Conservation (phyloP, 2,329 filamentous ascomycete species). For the Annulohypoxylon truncatum region DNA sequence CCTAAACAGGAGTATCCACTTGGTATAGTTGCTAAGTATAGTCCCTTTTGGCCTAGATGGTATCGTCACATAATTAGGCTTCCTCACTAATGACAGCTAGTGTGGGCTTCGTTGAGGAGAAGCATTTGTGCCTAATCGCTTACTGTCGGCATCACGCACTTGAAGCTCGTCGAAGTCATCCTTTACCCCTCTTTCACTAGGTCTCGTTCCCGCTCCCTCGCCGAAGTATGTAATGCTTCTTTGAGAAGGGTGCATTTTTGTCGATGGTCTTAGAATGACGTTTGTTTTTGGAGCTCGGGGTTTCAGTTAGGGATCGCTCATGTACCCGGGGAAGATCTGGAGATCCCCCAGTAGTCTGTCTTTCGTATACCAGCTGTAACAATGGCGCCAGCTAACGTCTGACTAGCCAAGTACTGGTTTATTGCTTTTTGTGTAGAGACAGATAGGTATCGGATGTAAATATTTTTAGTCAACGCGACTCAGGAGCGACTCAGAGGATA, state of each 20-base stretch:
- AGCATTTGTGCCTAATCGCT: conserved; percentile 3
- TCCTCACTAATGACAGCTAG: background rate
- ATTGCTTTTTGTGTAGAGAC: conserved; percentile 20
- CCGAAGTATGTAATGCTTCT: conserved; percentile 1
- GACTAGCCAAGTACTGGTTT: background rate
- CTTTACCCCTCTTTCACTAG: background rate
- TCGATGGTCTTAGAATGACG: conserved; percentile 9
- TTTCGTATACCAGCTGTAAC: conserved; percentile 14
- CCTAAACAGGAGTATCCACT: conserved; percentile 21
- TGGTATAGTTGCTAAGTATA: conserved; percentile 22
- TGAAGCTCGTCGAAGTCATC: conserved; percentile 6
- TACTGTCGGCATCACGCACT: conserved; percentile 13
- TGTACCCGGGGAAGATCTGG: conserved; percentile 24
- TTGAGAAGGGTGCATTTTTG: background rate
- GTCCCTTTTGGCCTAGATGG: conserved; percentile 10
- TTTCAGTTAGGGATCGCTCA: conserved; percentile 20
- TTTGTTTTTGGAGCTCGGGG: conserved; percentile 8
- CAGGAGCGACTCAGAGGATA: conserved; percentile 8
- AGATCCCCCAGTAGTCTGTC: conserved; percentile 14
- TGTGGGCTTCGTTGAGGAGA: conserved; percentile 9
- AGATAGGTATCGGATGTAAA: background rate
- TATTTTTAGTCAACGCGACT: background rate
- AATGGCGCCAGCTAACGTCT: background rate
- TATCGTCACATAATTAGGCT: conserved; percentile 5
- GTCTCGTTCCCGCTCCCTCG: background rate